These are phyloP conservation scores for Crithidia bombi DNA, from an alignment of 208 protist genomes.

Conservation along the genomic window DNA sequence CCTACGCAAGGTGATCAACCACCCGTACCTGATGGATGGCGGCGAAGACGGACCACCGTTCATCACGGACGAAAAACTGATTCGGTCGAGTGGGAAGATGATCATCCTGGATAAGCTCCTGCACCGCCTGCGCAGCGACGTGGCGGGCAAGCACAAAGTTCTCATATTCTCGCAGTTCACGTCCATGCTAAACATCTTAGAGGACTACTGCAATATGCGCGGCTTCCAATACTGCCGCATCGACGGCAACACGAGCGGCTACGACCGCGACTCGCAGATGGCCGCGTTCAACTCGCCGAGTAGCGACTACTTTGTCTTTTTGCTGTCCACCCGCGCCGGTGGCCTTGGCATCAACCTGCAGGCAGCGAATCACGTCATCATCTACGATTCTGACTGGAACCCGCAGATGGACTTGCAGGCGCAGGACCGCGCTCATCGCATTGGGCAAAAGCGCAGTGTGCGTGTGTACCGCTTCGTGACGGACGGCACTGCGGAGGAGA, in stretches of 20 bases:
- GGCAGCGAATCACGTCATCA: conserved; percentile 98
- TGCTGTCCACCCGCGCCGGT: conserved; percentile 98
- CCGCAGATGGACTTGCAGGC: conserved; percentile 99
- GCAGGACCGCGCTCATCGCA: conserved; percentile 98
- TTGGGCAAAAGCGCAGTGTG: conserved; percentile 98
- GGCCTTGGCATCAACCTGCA: conserved; percentile 99
- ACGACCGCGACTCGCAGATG: conserved; percentile 93
- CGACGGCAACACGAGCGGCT: conserved; percentile 90
- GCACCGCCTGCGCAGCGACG: conserved; percentile 66
- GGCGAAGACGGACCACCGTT: conserved; percentile 92
- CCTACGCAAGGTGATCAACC: conserved; percentile 95
- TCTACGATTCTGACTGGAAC: conserved; percentile 99
- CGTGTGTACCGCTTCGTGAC: conserved; percentile 98
- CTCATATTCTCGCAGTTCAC: conserved; percentile 99
- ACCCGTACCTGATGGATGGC: conserved; percentile 96
- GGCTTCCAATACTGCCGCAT: conserved; percentile 88
- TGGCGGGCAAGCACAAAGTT: conserved; percentile 91
- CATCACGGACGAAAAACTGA: conserved; percentile 90
- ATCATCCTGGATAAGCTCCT: conserved; percentile 95
- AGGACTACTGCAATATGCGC: conserved; percentile 90
- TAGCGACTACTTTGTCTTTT: conserved; percentile 96
- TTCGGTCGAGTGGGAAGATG: conserved; percentile 95
- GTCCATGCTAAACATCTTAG: conserved; percentile 90
- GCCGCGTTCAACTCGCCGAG: conserved; percentile 93
- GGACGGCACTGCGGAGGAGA: conserved; percentile 97